A percentile compares a stretch with the other conserved stretches of the same genome.
These are phyloP conservation scores for Diaporthe aspalathi DNA, from an alignment of 2,329 filamentous ascomycete species.

Conservation along the genomic window DNA sequence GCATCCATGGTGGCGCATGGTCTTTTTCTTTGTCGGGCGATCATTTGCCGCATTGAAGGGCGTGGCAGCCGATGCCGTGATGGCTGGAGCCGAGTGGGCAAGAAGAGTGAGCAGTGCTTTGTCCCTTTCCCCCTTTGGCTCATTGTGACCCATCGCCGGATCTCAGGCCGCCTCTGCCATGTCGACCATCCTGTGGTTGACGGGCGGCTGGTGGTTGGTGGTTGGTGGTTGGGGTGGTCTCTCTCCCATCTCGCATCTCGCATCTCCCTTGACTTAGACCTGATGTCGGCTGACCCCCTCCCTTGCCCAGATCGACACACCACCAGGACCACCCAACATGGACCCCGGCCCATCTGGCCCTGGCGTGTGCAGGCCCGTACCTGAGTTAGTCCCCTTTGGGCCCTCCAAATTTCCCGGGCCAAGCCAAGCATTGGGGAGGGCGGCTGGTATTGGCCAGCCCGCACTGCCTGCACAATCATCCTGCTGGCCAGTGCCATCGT, in stretches of 20 bases:
- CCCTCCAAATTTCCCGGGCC: conserved; percentile 11
- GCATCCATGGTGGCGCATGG: neutral
- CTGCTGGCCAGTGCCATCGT: too few species aligned
- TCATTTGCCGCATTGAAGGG: conserved; percentile 9
- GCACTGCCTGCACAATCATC: too few species aligned
- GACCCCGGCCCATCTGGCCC: conserved; percentile 10
- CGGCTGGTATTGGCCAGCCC: conserved; percentile 25
- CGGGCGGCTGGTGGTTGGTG: conserved; percentile 11
- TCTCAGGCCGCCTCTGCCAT: conserved; percentile 24
- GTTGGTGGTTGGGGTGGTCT: conserved; percentile 13
- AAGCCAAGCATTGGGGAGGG: conserved; percentile 28
- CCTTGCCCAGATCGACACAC: conserved; percentile 18
- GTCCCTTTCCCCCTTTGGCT: neutral
- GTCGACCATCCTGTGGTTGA: neutral
- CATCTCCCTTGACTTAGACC: conserved; percentile 3
- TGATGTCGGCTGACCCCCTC: conserved; percentile 20
- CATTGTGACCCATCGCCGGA: neutral
- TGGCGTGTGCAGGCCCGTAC: too few species aligned
- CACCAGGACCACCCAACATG: too few species aligned
- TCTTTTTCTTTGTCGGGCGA: conserved; percentile 28
- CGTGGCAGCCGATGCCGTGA: neutral
- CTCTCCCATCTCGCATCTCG: neutral
- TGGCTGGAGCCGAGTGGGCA: conserved; percentile 8
- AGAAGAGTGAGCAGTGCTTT: conserved; percentile 2
- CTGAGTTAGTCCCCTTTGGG: conserved; percentile 31